Evolutionary conservation across 305 asterid genomes (phyloP), one percentile per base, ranked within the genome.

Genomic region (Rubia peregrina): DNA sequence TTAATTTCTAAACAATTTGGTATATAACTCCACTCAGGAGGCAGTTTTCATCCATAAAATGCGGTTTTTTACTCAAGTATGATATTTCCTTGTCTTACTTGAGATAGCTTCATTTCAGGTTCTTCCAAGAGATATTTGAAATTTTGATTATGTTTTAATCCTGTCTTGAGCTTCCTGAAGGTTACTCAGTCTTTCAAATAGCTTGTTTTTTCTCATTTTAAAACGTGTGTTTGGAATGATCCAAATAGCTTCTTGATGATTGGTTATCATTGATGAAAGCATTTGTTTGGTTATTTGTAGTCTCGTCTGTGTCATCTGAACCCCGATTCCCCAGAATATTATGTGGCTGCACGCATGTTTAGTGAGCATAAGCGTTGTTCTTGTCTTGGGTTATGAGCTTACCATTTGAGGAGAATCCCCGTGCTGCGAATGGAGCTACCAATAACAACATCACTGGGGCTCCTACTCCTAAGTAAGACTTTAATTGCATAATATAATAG

Each of bases 391-490:
- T 24, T 24, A 24, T 24, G 26, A 24, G 26, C 26, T 24, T 24
- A 24, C 26, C 26, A 24, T 24, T 24, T 24, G 26, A 24, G 26
- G 26, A 24, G 26, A 24, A 24, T 24, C 26, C 26, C 26, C 26
- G 26, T 24, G 26, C 26, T 24, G 26, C 26, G 1, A 24, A 24
- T 24, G 26, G 26, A 24, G 26, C 26, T 24, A 1, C 26, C 26
- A 24, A 24, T 24, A 24, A 24, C 26, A 24, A 24, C 26, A 24
- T 0, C 49, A 64, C 69, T 43, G 78, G 79, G 71, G 85, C 88
- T 57, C 91, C 88, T 61, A 87, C 90, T 69, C 65, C 87, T 38
- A 88, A 88, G 95, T 84, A 79, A 78, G 85, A 33, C 53, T 61
- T 67, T 40, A 19, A 56, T 41, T 41, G 43, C 14, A 26, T 49